These are phyloP conservation scores for Calocera viscosa DNA, from an alignment of 768 basidiomycete genomes.

Conservation along the genomic window DNA sequence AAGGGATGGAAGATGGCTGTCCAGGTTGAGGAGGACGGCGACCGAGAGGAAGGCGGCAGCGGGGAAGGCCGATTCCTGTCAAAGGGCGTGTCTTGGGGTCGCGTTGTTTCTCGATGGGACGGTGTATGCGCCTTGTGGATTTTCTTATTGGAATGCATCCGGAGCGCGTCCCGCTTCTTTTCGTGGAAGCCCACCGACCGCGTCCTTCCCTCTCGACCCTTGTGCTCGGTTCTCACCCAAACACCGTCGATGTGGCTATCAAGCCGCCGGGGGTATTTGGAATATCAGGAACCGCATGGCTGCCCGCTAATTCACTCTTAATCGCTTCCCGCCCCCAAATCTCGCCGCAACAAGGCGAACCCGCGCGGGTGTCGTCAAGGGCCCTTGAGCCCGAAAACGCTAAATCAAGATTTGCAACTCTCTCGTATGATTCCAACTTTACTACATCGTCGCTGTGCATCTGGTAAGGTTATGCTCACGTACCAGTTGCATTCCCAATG, in stretches of 20 bases:
- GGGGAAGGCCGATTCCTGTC: not conserved
- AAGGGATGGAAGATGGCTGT: not conserved
- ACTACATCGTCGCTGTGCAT: not conserved
- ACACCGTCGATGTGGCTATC: not conserved
- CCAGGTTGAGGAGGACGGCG: not conserved
- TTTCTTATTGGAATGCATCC: slow-evolving; percentile 8
- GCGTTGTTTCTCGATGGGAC: not conserved
- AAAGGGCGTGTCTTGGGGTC: not conserved
- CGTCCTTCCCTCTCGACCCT: not conserved
- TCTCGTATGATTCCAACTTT: not conserved
- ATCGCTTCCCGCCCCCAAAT: not conserved
- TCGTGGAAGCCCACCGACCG: not conserved
- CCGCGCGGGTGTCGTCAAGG: slow-evolving; percentile 1
- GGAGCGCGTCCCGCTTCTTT: slow-evolving; percentile 6
- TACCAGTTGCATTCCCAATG: not conserved
- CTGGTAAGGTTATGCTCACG: not conserved
- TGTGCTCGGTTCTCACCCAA: not conserved
- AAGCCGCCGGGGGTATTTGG: not conserved
- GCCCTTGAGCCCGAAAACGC: not conserved
- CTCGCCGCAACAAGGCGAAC: not conserved
- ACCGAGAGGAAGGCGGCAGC: not conserved
- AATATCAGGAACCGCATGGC: slow-evolving; percentile 3
- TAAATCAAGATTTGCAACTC: not conserved
- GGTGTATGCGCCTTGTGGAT: slow-evolving; percentile 6
- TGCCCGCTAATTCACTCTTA: slow-evolving; percentile 6